phyloP scores from a whole-genome alignment of 176 grass and related monocot genomes.

The Thalia dealbata region DNA sequence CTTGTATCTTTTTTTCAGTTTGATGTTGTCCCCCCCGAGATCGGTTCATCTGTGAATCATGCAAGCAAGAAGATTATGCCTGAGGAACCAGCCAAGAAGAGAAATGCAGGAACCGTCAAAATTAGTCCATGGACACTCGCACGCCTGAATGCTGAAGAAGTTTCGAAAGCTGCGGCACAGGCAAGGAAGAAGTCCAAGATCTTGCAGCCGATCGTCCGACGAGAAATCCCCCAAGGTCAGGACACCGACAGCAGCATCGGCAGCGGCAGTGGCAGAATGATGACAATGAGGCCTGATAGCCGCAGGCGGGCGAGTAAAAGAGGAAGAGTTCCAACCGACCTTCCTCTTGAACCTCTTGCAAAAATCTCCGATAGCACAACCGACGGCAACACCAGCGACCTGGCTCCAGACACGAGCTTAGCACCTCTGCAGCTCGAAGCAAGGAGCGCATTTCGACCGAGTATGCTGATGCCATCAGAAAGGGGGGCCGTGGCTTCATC shows the following conservation, averaged over 20 bases:
- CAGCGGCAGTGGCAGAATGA: slow-evolving; percentile 28
- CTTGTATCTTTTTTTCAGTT: slow-evolving; percentile 41
- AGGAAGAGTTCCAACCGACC: slow-evolving; percentile 40
- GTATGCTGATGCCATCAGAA: slow-evolving; percentile 28
- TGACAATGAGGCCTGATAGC: slow-evolving; percentile 25
- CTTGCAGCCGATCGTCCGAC: slow-evolving; percentile 51
- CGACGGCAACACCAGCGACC: slow-evolving; percentile 39
- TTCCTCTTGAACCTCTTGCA: slow-evolving; percentile 71
- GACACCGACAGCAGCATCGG: slow-evolving; percentile 28
- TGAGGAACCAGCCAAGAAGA: slow-evolving; percentile 62
- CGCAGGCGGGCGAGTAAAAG: slow-evolving; percentile 35
- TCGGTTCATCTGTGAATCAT: slow-evolving; percentile 48
- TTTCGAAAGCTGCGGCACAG: slow-evolving; percentile 77
- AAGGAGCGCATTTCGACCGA: slow-evolving; percentile 74
- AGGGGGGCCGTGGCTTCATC: slow-evolving; percentile 55
- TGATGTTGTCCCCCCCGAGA: slow-evolving; percentile 86
- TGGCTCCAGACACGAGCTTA: slow-evolving; percentile 44
- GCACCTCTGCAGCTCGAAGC: slow-evolving; percentile 88
- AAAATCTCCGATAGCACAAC: slow-evolving; percentile 58
- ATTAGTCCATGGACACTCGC: slow-evolving; percentile 95
- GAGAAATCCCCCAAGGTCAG: slow-evolving; percentile 20
- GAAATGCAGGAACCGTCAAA: slow-evolving; percentile 57
- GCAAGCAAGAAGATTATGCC: slow-evolving; percentile 50
- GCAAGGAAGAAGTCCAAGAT: slow-evolving; percentile 86
- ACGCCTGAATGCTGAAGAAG: slow-evolving; percentile 92